Conservation (phyloP, 345 rosid species). For the Syzygium aqueum region DNA sequence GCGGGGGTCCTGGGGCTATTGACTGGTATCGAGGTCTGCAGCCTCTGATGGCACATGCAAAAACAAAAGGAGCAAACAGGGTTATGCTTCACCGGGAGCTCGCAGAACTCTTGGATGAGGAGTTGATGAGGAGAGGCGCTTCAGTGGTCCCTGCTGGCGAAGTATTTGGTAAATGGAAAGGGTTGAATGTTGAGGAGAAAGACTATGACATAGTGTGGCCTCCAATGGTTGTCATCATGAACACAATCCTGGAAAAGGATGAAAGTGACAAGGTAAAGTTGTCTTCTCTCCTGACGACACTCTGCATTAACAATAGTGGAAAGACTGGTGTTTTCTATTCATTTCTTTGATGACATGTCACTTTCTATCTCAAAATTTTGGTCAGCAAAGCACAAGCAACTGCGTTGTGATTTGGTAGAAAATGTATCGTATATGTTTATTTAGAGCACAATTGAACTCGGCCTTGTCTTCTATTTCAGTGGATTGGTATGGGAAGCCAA, state of each 20-base stretch:
- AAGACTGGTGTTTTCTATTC: not conserved
- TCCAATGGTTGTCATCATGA: not conserved
- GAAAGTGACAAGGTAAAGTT: constrained; percentile 67
- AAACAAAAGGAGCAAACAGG: constrained; percentile 69
- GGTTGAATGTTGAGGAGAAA: constrained; percentile 3
- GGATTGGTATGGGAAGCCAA: constrained; percentile 93
- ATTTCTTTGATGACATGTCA: not conserved
- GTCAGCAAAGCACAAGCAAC: not conserved
- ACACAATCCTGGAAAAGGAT: not conserved
- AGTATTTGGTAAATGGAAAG: constrained; percentile 76
- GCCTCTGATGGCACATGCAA: constrained; percentile 79
- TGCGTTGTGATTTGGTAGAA: not conserved
- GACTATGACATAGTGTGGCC: not conserved
- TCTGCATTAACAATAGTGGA: not conserved
- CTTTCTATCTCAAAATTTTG: not conserved
- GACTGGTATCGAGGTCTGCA: constrained; percentile 86
- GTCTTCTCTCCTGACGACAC: not conserved
- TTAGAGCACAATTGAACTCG: not conserved
- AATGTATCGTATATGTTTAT: not conserved
- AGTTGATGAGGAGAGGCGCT: constrained; percentile 59
- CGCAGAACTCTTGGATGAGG: constrained; percentile 68
- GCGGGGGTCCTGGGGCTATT: constrained; percentile 82
- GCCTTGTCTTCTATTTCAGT: constrained; percentile 28
- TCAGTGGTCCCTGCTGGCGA: constrained; percentile 63
- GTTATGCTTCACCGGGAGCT: constrained; percentile 82